Conservation (phyloP, 306 rosid species). For the Aeschynomene evenia region DNA sequence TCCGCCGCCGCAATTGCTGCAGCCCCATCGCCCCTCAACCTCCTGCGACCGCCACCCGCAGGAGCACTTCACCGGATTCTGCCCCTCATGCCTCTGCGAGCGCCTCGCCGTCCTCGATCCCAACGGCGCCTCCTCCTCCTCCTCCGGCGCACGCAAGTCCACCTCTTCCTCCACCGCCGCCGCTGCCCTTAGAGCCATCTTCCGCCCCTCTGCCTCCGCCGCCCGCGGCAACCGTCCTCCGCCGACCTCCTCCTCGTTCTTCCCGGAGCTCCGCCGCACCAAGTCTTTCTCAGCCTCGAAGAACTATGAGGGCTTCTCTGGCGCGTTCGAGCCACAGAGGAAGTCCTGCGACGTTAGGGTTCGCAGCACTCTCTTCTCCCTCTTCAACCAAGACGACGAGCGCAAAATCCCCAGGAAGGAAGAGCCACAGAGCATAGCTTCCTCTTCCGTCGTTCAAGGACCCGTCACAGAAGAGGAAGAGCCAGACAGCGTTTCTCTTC, state of each 20-base stretch:
- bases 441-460: slow-evolving; percentile 51
- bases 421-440: slow-evolving; percentile 31
- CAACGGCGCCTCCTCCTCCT: slow-evolving; percentile 38
- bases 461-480: slow-evolving; percentile 54
- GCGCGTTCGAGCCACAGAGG: slow-evolving; percentile 87
- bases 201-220: slow-evolving; percentile 49
- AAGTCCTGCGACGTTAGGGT: slow-evolving; percentile 92
- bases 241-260: slow-evolving; percentile 50
- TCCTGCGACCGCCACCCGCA: slow-evolving; percentile 87
- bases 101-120: slow-evolving; percentile 93
- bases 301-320: slow-evolving; percentile 85
- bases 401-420: slow-evolving; percentile 58
- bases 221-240: slow-evolving; percentile 24
- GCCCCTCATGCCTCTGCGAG: slow-evolving; percentile 99
- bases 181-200: slow-evolving; percentile 88
- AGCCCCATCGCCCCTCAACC: slow-evolving; percentile 71
- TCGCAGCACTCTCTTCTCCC: slow-evolving; percentile 69
- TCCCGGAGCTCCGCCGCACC: slow-evolving; percentile 93
- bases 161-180: slow-evolving; percentile 80
- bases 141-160: slow-evolving; percentile 56
- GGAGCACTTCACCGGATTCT: slow-evolving; percentile 89
- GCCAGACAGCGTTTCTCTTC: background rate
- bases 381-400: slow-evolving; percentile 75
- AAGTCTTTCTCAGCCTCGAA: slow-evolving; percentile 95
- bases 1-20: slow-evolving; percentile 39